Base-by-base conservation (phyloP, 768 basidiomycete genomes). In the Kwoniella dendrophila region DNA sequence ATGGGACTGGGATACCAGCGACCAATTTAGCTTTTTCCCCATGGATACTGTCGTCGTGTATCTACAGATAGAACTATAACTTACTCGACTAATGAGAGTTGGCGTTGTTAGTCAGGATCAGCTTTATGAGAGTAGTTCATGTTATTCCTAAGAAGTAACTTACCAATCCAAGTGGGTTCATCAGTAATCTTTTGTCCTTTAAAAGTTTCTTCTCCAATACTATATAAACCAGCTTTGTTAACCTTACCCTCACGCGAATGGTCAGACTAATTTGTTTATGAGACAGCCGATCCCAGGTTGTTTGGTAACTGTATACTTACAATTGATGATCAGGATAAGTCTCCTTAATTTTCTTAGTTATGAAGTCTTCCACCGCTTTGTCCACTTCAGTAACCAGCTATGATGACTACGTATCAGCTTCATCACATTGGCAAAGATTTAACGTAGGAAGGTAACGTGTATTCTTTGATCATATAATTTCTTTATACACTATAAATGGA, bases 121-220 rank as follows among this genome's bases (percentile, higher is more conserved):
- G 47, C 10, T 22, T 30, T n/a, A 26, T n/a, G 24, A n/a, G 20
- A 22, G 43, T 41, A 18, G 2, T 20, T 50, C 29, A 43, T 32
- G 58, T 30, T 56, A 56, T 36, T 36, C 24, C 26, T 52, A 24
- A 10, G 0, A 27, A 22, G 32, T 18, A 8, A 93, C 78, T 95
- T 91, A 62, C 94, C 90, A 71, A 95, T 96, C 82, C 90, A 99
- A 0, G 95, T 98, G 4, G 93, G 92, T 30, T 86, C 87, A 70
- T 96, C 89, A 1, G 90, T 91, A 59, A 95, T 79, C 11, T 86
- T 83, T 20, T 75, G 66, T 83, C 59, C 83, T 77, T 73, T 68
- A 69, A 89, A 93, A 0, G 89, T 89, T 80, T 98, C 95, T 75
- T 99, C 95, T 59, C 95, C 95, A 61, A 97, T 90, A 79, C 91